Evolutionary conservation across 2,329 filamentous ascomycete species (phyloP), one percentile per base, ranked within the genome.

Genomic region (Gyromitra esculenta): DNA sequence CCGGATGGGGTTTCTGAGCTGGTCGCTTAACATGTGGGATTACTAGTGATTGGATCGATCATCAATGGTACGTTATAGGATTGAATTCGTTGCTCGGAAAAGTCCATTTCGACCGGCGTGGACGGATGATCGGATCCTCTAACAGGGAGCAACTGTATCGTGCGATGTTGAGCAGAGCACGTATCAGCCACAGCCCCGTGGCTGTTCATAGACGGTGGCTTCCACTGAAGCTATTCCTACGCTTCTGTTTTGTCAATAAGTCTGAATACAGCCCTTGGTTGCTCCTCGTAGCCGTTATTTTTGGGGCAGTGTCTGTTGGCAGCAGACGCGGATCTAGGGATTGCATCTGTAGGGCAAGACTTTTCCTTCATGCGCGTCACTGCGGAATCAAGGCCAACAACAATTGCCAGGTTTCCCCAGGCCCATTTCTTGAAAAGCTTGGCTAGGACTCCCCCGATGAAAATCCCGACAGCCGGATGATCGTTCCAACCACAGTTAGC

Each of bases 161-260:
- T 31, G 21, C 1, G n/a, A 35, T 31, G 8, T 31, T 31, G 25
- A 31, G 25, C 2, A 31, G 41, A 5, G n/a, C 56, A 37, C 69
- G 50, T 65, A 57, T 43, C 25, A 65, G 50, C 37, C 50, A 64
- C 21, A 65, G 59, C 68, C 68, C 57, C 68, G 25, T 21, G 62
- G 59, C 60, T n/a, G 48, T 50, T 18, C 48, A 63, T 31, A 45
- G 15, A 15, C 9, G 15, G 37, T 57, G 52, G 65, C 59, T 63
- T 50, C 15, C 39, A 5, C 15, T 9, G n/a, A 31, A 60, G 7
- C 41, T 69, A 69, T 69, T 69, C 15, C 52, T 70, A 11, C 15
- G 5, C n/a, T 31, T 4, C 9, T 15, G 25, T 6, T 48, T 9
- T 11, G n/a, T 8, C 11, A 0, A 41, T 13, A 43, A 37, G 18